phyloP scores from a whole-genome alignment of 2,329 filamentous ascomycete species.

The Colletotrichum costaricense region DNA sequence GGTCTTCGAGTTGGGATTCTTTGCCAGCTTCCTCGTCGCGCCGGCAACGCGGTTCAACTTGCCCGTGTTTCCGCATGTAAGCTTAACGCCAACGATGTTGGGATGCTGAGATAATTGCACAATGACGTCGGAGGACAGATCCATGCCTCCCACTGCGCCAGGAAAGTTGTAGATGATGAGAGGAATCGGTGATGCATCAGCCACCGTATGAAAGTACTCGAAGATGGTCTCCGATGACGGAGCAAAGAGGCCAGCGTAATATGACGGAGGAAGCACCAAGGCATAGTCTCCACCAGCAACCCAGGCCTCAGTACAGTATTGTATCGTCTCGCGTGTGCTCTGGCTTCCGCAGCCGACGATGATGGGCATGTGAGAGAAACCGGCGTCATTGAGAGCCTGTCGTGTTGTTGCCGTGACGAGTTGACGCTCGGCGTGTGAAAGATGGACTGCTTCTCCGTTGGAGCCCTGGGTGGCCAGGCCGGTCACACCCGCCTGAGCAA shows the following conservation, averaged over 20 bases:
- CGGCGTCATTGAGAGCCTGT: slow-evolving; percentile 73
- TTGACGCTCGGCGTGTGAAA: slow-evolving; percentile 76
- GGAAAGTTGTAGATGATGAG: slow-evolving; percentile 79
- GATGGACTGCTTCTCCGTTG: slow-evolving; percentile 85
- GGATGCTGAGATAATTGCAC: slow-evolving; percentile 69
- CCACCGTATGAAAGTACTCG: slow-evolving; percentile 75
- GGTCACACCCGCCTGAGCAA: slow-evolving; percentile 79
- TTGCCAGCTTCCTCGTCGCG: slow-evolving; percentile 59
- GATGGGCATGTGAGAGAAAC: slow-evolving; percentile 74
- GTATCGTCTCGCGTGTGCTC: slow-evolving; percentile 78
- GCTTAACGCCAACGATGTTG: slow-evolving; percentile 76
- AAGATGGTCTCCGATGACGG: slow-evolving; percentile 70
- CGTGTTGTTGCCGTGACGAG: slow-evolving; percentile 77
- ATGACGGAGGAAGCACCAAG: slow-evolving; percentile 80
- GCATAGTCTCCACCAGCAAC: slow-evolving; percentile 79
- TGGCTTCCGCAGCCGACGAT: slow-evolving; percentile 82
- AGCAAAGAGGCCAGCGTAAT: slow-evolving; percentile 77
- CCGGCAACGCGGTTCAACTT: slow-evolving; percentile 74
- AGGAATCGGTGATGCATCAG: slow-evolving; percentile 71
- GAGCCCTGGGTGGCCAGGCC: slow-evolving; percentile 83
- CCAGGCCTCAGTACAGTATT: slow-evolving; percentile 76
- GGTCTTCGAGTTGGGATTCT: slow-evolving; percentile 44
- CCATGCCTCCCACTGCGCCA: slow-evolving; percentile 71
- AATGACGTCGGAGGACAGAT: slow-evolving; percentile 73
- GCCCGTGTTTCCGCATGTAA: slow-evolving; percentile 78